Base-by-base conservation (phyloP, 179 eudicot species). In the Spinacia oleracea region DNA sequence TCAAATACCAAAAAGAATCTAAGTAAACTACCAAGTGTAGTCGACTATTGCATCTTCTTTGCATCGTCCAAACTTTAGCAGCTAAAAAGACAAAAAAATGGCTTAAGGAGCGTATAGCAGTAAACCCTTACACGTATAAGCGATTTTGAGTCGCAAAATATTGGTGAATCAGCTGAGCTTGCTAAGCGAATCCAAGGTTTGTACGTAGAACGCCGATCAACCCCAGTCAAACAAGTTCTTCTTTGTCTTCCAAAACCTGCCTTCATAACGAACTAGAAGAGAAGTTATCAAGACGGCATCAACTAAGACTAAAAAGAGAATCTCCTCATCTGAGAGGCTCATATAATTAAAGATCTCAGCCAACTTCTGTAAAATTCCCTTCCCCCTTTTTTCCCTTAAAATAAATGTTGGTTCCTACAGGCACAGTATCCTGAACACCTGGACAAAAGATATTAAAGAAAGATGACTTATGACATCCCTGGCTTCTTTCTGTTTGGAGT, bases 171-270 rank as follows among this genome's bases (percentile, higher is more conserved):
- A 11, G 55, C 34, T 20, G 85, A 56, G 69, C 78, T 79, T 62
- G 76, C 77, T 53, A 76, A 68, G 16, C 82, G 63, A 72, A 66
- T 74, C 84, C 79, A 70, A 12, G 87, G 86, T 67, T 51, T 70
- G 71, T 91, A 92, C 27, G 91, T 89, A 65, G 73, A 50, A 67
- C 94, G 90, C 15, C 86, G 77, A 78, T 87, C 90, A 38, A 68
- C 72, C 46, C 50, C 85, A 67, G 38, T n/a, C 50, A 51, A 21
- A 60, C 15, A 48, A 10, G 66, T 56, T 50, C 77, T 81, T 74
- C 77, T 82, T 65, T 63, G 82, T 73, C 82, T 79, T 77, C 43
- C 72, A 69, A 27, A 73, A 77, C 88, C 93, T 90, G 85, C 58
- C 79, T 31, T 46, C 69, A 79, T 4, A 58, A 63, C 9, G 53